Evolutionary conservation across 1,139 yeast genomes (phyloP).

Genomic region (Yamadazyma taylorii): DNA sequence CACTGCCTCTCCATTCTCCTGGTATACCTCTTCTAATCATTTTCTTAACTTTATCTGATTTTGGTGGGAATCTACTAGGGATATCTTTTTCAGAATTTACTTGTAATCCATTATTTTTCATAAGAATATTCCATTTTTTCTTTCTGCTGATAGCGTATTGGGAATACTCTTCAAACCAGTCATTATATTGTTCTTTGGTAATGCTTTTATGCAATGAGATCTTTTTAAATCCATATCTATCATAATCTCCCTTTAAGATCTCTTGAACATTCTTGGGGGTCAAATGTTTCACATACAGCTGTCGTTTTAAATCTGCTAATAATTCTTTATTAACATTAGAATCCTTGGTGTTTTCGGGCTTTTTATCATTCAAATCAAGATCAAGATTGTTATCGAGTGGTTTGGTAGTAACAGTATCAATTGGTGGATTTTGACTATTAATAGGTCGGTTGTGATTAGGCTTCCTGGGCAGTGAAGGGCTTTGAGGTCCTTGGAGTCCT

Average conservation of each 20-base stretch:
- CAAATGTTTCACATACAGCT: slow-evolving; percentile 16
- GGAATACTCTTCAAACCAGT: slow-evolving; percentile 74
- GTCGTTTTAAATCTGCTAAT: slow-evolving; percentile 12
- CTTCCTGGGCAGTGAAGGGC: too few species aligned
- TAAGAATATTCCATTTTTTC: slow-evolving; percentile 69
- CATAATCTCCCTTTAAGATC: slow-evolving; percentile 47
- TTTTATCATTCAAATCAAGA: neutral
- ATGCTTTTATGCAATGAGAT: slow-evolving; percentile 47
- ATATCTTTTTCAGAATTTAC: slow-evolving; percentile 26
- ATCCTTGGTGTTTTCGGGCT: slow-evolving; percentile 1
- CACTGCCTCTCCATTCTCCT: slow-evolving; percentile 94
- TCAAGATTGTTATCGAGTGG: slow-evolving; percentile 4
- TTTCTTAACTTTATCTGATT: slow-evolving; percentile 77
- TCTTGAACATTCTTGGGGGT: slow-evolving; percentile 11
- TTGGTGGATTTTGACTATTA: neutral
- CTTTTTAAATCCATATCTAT: slow-evolving; percentile 85
- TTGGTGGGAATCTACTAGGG: slow-evolving; percentile 71
- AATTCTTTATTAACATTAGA: slow-evolving; percentile 9
- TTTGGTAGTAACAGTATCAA: neutral
- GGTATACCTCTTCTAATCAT: slow-evolving; percentile 91
- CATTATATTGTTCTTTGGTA: slow-evolving; percentile 58
- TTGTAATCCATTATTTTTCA: slow-evolving; percentile 67
- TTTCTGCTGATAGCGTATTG: slow-evolving; percentile 62
- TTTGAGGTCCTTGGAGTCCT: slow-evolving; percentile 1
- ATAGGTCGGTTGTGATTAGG: neutral